Conservation (phyloP, 2,329 filamentous ascomycete species). For the Hymenoscyphus occultus region DNA sequence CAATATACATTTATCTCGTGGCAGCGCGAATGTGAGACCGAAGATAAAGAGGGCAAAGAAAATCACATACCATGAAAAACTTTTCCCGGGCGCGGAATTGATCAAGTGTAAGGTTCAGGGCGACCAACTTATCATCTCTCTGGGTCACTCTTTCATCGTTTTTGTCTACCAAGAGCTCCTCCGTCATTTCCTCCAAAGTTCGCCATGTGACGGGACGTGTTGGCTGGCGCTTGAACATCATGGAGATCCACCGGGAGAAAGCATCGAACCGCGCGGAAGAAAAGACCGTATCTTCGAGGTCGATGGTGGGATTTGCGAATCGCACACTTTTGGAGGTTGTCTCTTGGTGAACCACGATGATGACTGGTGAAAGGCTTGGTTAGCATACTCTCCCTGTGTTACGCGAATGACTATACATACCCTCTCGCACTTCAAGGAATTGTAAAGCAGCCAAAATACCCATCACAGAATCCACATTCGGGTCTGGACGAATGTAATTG, state of each 20-base stretch:
- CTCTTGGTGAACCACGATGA: not conserved
- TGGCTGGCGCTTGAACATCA: no score
- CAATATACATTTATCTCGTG: no score
- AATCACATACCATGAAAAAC: not conserved
- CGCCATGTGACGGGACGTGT: no score
- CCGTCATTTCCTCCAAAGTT: not conserved
- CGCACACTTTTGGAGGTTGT: not conserved
- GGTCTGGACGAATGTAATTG: not conserved
- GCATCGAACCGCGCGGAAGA: not conserved
- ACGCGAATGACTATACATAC: not conserved
- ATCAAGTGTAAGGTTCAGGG: not conserved
- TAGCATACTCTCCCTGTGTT: not conserved
- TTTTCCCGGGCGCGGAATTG: not conserved
- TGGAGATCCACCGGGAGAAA: not conserved
- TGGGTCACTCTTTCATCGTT: not conserved
- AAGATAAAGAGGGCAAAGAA: no score
- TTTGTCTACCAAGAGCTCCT: not conserved
- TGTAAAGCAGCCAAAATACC: not conserved
- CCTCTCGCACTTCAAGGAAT: not conserved
- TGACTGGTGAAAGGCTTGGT: not conserved
- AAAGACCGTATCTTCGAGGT: not conserved
- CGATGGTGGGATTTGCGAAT: not conserved
- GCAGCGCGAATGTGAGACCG: no score
- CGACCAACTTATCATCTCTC: not conserved
- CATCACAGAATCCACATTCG: not conserved